Conservation (phyloP, 78 protist species). For the Dictyostelium capitatum region DNA sequence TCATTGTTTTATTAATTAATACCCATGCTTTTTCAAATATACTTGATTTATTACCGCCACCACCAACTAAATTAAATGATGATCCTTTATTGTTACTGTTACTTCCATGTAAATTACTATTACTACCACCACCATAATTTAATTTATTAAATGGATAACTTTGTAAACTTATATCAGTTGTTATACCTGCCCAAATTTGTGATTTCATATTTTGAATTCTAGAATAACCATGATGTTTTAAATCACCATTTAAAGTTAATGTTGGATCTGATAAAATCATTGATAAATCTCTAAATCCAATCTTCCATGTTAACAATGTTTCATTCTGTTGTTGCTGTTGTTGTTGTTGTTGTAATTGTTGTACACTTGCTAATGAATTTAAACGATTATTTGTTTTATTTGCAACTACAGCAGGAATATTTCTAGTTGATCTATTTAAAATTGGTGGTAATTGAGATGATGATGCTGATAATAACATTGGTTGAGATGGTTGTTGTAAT, state of each 20-base stretch:
- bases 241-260: neutral
- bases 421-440: neutral
- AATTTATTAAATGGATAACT: conserved; percentile 46
- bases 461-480: neutral
- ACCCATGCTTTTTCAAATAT: conserved; percentile 71
- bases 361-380: conserved; percentile 6
- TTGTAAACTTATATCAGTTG: conserved; percentile 55
- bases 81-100: neutral
- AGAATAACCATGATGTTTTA: neutral
- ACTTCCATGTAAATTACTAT: neutral
- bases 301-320: conserved; percentile 32
- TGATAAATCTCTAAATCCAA: conserved; percentile 55
- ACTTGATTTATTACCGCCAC: conserved; percentile 13
- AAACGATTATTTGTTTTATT: neutral
- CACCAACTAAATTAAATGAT: neutral
- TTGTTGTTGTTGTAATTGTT: conserved; percentile 6
- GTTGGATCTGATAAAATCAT: conserved; percentile 67
- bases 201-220: conserved; percentile 46
- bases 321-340: neutral
- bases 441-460: neutral
- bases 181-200: conserved; percentile 75
- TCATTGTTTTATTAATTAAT: conserved; percentile 42
- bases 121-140: neutral
- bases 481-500: neutral
- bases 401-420: too few relatives aligned